Evolutionary conservation across 192 early-diverging fungal genomes (phyloP).

Genomic region (Neocallimastix lanati): DNA sequence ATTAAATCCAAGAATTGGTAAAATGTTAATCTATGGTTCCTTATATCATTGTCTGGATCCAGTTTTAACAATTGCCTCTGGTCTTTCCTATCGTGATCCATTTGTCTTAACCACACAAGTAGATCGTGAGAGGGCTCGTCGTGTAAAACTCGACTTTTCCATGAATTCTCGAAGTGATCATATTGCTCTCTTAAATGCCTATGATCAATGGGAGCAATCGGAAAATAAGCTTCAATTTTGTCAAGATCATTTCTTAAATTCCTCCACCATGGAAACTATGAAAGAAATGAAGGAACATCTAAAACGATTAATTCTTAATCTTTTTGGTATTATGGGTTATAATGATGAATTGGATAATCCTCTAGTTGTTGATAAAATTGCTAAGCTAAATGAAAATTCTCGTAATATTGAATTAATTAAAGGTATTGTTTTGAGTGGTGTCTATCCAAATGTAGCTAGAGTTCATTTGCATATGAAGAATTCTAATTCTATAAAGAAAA

Average conservation of each 20-base stretch:
- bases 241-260: neutral
- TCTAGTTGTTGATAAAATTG: neutral
- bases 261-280: neutral
- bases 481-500: neutral
- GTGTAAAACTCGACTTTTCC: neutral
- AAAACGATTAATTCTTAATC: neutral
- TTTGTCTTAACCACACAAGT: constrained; percentile 12
- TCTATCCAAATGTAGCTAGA: neutral
- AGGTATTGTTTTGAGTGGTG: neutral
- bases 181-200: neutral
- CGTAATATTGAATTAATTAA: neutral
- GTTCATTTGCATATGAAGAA: neutral
- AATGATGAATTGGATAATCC: neutral
- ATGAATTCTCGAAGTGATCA: neutral
- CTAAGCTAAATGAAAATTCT: neutral
- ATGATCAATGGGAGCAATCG: neutral
- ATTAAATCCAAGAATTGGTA: constrained; percentile 50
- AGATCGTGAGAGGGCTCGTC: neutral
- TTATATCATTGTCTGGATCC: constrained; percentile 56
- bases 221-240: neutral
- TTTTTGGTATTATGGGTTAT: neutral
- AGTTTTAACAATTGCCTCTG: constrained; percentile 34
- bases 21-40: constrained; percentile 49
- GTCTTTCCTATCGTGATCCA: constrained; percentile 25
- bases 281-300: neutral